Evolutionary conservation across 1,139 yeast genomes (phyloP).

Genomic region (Blastobotrys petasosporus): DNA sequence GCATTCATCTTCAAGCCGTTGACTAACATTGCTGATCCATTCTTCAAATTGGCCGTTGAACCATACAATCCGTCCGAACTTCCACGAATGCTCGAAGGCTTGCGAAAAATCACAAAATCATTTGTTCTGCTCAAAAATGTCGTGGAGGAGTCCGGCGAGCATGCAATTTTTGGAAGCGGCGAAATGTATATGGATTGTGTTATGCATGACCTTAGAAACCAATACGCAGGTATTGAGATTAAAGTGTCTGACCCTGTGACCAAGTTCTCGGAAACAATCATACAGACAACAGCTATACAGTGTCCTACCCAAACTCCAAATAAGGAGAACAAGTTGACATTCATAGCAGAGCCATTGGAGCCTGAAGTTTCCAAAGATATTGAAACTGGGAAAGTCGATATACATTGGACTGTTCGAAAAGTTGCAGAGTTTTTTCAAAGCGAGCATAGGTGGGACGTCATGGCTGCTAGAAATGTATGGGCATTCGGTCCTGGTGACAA

Average conservation of each 20-base stretch:
- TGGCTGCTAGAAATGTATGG: constrained; percentile 82
- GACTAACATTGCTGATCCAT: constrained; percentile 48
- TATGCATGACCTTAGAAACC: constrained; percentile 64
- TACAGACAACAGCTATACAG: constrained; percentile 60
- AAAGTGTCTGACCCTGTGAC: constrained; percentile 84
- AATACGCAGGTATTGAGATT: constrained; percentile 61
- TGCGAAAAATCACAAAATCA: constrained; percentile 54
- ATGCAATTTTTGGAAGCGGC: constrained; percentile 74
- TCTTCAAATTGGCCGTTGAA: constrained; percentile 77
- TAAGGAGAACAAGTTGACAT: constrained; percentile 53
- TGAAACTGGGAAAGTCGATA: constrained; percentile 44
- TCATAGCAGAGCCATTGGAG: constrained; percentile 73
- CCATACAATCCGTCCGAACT: constrained; percentile 75
- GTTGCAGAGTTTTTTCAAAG: constrained; percentile 52
- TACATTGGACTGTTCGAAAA: constrained; percentile 35
- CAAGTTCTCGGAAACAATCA: constrained; percentile 71
- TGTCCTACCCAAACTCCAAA: constrained; percentile 55
- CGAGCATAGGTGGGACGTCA: constrained; percentile 71
- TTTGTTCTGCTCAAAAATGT: constrained; percentile 62
- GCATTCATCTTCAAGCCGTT: constrained; percentile 39
- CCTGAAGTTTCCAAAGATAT: constrained; percentile 52
- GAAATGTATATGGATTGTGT: constrained; percentile 84
- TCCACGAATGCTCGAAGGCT: constrained; percentile 63
- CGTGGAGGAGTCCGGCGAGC: constrained; percentile 89
- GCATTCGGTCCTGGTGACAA: constrained; percentile 60